Evolutionary conservation across 129 eudicot species (phyloP).

Genomic region (Pseudognaphalium luteoalbum): DNA sequence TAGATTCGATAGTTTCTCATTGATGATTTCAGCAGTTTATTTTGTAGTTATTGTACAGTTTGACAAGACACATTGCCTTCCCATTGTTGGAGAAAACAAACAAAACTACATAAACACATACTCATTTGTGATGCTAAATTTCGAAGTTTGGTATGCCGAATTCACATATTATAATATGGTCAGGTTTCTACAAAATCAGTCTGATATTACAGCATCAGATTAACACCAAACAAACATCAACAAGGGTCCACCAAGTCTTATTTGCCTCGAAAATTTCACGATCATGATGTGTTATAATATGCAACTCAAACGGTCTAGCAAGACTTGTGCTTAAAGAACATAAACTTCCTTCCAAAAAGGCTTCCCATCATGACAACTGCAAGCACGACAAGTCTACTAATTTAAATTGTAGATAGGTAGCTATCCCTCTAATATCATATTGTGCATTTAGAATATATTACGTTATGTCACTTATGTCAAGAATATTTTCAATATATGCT

Average conservation of each 20-base stretch:
- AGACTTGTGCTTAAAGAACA: not conserved
- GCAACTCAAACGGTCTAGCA: not conserved
- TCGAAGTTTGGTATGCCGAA: not conserved
- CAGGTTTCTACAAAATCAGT: not conserved
- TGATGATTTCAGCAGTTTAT: not conserved
- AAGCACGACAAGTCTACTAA: not conserved
- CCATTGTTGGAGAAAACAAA: not conserved
- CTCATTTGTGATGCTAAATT: not conserved
- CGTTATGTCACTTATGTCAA: not conserved
- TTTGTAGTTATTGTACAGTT: not conserved
- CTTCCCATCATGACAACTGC: not conserved
- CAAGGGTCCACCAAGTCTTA: not conserved
- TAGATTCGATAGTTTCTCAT: not conserved
- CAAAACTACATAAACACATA: not conserved
- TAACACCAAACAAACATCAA: not conserved
- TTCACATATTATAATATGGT: not conserved
- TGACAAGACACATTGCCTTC: constrained; percentile 4
- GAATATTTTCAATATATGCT: not conserved
- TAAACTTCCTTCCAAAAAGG: not conserved
- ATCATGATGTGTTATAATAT: not conserved
- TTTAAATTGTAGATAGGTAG: not conserved
- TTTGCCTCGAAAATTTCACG: not conserved
- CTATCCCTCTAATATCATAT: not conserved
- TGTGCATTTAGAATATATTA: not conserved
- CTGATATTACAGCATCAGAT: not conserved